Percentiles rank a stretch among this genome's conserved stretches.
These are phyloP conservation scores for Spergularia azorica DNA, from an alignment of 179 eudicot genomes.

Conservation along the genomic window DNA sequence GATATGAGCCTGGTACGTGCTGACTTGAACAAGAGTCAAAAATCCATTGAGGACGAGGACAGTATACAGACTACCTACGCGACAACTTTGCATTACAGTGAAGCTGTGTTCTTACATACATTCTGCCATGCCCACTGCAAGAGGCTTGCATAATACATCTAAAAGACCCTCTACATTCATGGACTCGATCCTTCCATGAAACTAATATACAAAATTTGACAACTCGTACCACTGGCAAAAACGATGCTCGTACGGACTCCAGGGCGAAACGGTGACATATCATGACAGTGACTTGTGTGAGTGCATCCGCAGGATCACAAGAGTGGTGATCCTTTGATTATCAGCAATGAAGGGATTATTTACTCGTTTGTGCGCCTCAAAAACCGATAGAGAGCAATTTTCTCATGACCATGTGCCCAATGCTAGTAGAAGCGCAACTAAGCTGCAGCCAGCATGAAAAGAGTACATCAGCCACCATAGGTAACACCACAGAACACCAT, in stretches of 20 bases:
- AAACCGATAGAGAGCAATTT: background rate
- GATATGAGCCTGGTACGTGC: too few species aligned
- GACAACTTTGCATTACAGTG: background rate
- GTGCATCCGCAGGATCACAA: background rate
- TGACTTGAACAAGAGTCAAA: too few species aligned
- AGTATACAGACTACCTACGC: too few species aligned
- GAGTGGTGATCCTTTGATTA: background rate
- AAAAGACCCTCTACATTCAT: background rate
- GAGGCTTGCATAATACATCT: too few species aligned
- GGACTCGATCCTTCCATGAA: slow-evolving; percentile 1
- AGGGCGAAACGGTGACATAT: background rate
- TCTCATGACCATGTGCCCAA: background rate
- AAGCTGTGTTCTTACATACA: background rate
- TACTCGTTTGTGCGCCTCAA: too few species aligned
- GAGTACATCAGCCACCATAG: background rate
- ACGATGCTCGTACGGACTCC: background rate
- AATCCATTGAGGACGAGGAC: too few species aligned
- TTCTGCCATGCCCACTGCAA: slow-evolving; percentile 3
- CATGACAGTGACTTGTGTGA: background rate
- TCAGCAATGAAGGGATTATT: background rate
- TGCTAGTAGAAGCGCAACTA: background rate
- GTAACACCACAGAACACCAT: background rate
- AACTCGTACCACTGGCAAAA: slow-evolving; percentile 3
- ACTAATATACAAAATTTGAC: background rate
- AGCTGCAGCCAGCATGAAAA: slow-evolving; percentile 4